Evolutionary conservation across 2,329 filamentous ascomycete species (phyloP).

Genomic region (Bretziella fagacearum): DNA sequence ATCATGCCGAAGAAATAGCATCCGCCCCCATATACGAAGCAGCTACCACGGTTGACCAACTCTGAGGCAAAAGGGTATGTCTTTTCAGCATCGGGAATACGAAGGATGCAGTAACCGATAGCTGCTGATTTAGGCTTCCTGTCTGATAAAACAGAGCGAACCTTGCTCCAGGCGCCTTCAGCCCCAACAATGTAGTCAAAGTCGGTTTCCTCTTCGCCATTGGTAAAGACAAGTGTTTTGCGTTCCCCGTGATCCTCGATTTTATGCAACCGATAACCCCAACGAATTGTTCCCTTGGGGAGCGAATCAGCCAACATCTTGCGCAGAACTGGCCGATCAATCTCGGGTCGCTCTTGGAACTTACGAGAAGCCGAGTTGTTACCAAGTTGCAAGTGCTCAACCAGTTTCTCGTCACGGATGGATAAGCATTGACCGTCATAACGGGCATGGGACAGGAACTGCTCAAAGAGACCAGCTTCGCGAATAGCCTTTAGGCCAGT

Average conservation of each 20-base stretch:
- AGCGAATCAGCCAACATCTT: constrained; percentile 30
- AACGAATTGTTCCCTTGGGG: constrained; percentile 28
- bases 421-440: constrained; percentile 35
- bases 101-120: background rate
- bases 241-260: constrained; percentile 21
- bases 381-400: constrained; percentile 15
- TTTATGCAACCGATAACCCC: constrained; percentile 26
- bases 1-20: background rate
- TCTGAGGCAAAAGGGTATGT: background rate
- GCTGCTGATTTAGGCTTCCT: constrained; percentile 30
- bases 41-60: background rate
- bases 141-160: constrained; percentile 22
- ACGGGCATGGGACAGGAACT: constrained; percentile 33
- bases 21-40: background rate
- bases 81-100: background rate
- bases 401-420: constrained; percentile 23
- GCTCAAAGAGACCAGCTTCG: constrained; percentile 31
- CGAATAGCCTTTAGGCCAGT: constrained; percentile 35
- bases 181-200: constrained; percentile 26
- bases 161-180: constrained; percentile 25
- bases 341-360: constrained; percentile 30
- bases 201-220: constrained; percentile 20
- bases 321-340: constrained; percentile 32
- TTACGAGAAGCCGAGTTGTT: constrained; percentile 18
- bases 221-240: constrained; percentile 24